Conservation (phyloP, 495 filamentous ascomycete genomes). For the Annulohypoxylon moriforme region DNA sequence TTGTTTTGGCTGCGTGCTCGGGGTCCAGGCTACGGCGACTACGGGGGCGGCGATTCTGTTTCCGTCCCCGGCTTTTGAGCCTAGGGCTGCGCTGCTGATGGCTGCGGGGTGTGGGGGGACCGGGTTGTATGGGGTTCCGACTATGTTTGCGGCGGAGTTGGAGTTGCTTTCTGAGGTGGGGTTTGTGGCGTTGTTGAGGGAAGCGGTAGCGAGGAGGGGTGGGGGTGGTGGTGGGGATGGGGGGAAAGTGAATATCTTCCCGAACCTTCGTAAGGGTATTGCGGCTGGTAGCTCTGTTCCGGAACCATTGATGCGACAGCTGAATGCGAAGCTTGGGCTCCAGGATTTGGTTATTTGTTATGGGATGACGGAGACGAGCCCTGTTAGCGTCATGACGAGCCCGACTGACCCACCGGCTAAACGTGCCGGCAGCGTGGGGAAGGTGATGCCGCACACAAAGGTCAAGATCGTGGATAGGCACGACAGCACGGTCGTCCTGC, state of each 20-base stretch:
- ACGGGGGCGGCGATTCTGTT: slow-evolving; percentile 88
- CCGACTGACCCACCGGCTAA: slow-evolving; percentile 84
- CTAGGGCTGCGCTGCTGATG: slow-evolving; percentile 73
- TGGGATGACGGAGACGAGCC: slow-evolving; percentile 97
- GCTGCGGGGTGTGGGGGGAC: slow-evolving; percentile 82
- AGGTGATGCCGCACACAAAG: slow-evolving; percentile 76
- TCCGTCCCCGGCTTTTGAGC: slow-evolving; percentile 88
- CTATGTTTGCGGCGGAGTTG: slow-evolving; percentile 94
- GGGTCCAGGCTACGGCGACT: slow-evolving; percentile 94
- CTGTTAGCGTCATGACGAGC: slow-evolving; percentile 91
- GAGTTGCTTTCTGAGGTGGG: slow-evolving; percentile 72
- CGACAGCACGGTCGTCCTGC: slow-evolving; percentile 68
- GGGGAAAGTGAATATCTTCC: slow-evolving; percentile 54
- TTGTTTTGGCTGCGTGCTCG: slow-evolving; percentile 91
- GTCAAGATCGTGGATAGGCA: slow-evolving; percentile 82
- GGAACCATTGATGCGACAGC: slow-evolving; percentile 80
- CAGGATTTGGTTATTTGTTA: slow-evolving; percentile 94
- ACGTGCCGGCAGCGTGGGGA: slow-evolving; percentile 80
- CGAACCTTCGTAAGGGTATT: slow-evolving; percentile 83
- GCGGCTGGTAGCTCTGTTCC: slow-evolving; percentile 90
- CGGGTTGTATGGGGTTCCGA: slow-evolving; percentile 91
- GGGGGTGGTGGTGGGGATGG: not conserved
- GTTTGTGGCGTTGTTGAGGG: slow-evolving; percentile 45
- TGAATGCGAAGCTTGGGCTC: slow-evolving; percentile 81
- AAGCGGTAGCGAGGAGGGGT: slow-evolving; percentile 58